A percentile compares a stretch with the other conserved stretches of the same genome.
Evolutionary conservation across 129 eudicot species (phyloP).

Genomic region (Centella asiatica): DNA sequence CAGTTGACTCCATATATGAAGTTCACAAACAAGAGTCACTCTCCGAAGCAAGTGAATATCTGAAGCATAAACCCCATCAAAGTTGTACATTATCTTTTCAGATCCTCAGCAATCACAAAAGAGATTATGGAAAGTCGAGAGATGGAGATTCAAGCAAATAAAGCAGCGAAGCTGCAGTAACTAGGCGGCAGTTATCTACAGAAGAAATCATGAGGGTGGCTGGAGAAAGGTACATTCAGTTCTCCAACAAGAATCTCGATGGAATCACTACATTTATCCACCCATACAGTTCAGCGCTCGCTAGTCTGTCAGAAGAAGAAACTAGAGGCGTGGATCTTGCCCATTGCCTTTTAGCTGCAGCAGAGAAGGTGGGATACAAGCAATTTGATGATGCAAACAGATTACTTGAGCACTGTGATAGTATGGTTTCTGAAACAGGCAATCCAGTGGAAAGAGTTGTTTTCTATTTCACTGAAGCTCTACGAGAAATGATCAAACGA

Average conservation of each 20-base stretch:
- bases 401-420: conserved; percentile 35
- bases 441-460: conserved; percentile 45
- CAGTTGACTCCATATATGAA: not conserved
- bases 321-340: conserved; percentile 49
- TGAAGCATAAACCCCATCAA: conserved; percentile 1
- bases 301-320: conserved; percentile 35
- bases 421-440: conserved; percentile 34
- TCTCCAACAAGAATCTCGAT: conserved; percentile 29
- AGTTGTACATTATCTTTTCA: conserved; percentile 17
- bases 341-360: conserved; percentile 50
- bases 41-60: not conserved
- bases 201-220: conserved; percentile 48
- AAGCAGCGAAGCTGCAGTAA: not conserved
- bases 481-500: conserved; percentile 28
- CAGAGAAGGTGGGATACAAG: conserved; percentile 32
- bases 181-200: conserved; percentile 26
- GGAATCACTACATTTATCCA: conserved; percentile 33
- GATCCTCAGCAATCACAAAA: conserved; percentile 22
- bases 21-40: not conserved
- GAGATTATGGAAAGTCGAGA: conserved; percentile 6
- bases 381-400: conserved; percentile 39
- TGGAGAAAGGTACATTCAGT: conserved; percentile 51
- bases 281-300: conserved; percentile 43
- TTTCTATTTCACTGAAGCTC: conserved; percentile 37
- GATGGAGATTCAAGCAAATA: conserved; percentile 3